Base-by-base conservation (phyloP, 2,329 filamentous ascomycete species). In the Aureobasidium sp. region DNA sequence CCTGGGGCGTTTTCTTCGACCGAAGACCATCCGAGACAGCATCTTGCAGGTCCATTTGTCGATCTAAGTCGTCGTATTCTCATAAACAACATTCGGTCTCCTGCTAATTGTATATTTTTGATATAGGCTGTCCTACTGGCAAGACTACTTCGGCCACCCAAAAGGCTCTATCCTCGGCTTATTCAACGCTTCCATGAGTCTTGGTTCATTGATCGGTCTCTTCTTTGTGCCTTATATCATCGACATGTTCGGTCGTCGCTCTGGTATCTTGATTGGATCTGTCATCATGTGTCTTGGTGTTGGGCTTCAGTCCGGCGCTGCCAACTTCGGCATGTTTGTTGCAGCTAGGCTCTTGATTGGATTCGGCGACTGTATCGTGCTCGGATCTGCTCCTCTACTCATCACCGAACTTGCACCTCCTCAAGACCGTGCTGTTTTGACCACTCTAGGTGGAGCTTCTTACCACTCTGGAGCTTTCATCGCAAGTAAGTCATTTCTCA, bases 251-350 rank as follows among this genome's bases (percentile, higher is more conserved):
- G 80, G 80, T 15, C 74, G 80, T 63, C 73, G 77, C 46, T 70
- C 73, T 65, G 78, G 78, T 64, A 75, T 82, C 55, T 74, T 81
- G 55, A 76, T 78, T 63, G 77, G 78, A 27, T 76, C 76, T 47
- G 13, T 72, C 2, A 76, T 79, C 65, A 78, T 79, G 76, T 26
- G 17, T 20, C 20, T 62, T 13, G 59, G 59, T n/a, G 59, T 62
- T 13, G 59, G 37, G 29, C 50, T 62, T n/a, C 59, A 62, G 59
- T 36, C 48, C 4, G 48, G 37, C 1, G 47, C 59, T 7, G 39
- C 41, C 26, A 62, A 46, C 12, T 53, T 55, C 17, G 48, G 39
- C 7, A 62, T 62, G 59, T 62, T 62, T 13, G 59, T 62, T 13
- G 27, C 50, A 3, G n/a, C 32, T 10, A 15, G 59, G 13, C 27